Evolutionary conservation across 2,329 filamentous ascomycete genomes (phyloP).

Genomic region (Colletotrichum navitas): DNA sequence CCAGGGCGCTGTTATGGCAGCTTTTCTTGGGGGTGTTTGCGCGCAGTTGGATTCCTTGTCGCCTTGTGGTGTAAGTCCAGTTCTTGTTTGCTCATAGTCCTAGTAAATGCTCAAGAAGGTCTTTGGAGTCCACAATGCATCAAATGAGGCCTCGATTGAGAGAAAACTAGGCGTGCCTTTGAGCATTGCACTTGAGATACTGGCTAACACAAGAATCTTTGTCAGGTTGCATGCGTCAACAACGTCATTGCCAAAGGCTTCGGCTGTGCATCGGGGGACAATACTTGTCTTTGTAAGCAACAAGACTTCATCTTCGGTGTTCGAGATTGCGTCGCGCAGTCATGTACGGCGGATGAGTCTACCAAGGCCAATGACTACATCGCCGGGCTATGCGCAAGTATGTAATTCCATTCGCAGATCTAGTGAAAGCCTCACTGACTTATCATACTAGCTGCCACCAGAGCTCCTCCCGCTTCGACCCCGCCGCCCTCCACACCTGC

Average conservation of each 20-base stretch:
- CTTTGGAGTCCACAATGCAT: neutral
- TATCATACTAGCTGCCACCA: constrained; percentile 24
- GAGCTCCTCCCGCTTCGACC: constrained; percentile 23
- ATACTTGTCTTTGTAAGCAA: constrained; percentile 56
- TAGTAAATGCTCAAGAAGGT: neutral
- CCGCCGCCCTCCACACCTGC: constrained; percentile 21
- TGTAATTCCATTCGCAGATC: constrained; percentile 31
- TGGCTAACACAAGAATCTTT: neutral
- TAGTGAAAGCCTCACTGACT: constrained; percentile 2
- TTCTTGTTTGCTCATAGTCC: neutral
- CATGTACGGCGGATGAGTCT: constrained; percentile 48
- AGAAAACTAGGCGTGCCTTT: neutral
- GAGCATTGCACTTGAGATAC: neutral
- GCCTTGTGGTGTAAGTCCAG: constrained; percentile 41
- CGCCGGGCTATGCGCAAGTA: constrained; percentile 49
- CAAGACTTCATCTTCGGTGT: constrained; percentile 53
- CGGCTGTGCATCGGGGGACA: constrained; percentile 48
- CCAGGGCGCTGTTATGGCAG: neutral
- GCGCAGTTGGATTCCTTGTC: constrained; percentile 38
- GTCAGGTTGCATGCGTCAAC: constrained; percentile 36
- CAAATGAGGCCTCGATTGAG: neutral
- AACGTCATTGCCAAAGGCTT: constrained; percentile 43
- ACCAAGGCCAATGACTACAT: constrained; percentile 48
- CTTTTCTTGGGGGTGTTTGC: constrained; percentile 12
- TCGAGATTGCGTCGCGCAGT: constrained; percentile 54